Percentiles rank a stretch among this genome's conserved stretches.
Conservation (phyloP, 192 early-diverging fungal genomes). For the Physocladia obscura region DNA sequence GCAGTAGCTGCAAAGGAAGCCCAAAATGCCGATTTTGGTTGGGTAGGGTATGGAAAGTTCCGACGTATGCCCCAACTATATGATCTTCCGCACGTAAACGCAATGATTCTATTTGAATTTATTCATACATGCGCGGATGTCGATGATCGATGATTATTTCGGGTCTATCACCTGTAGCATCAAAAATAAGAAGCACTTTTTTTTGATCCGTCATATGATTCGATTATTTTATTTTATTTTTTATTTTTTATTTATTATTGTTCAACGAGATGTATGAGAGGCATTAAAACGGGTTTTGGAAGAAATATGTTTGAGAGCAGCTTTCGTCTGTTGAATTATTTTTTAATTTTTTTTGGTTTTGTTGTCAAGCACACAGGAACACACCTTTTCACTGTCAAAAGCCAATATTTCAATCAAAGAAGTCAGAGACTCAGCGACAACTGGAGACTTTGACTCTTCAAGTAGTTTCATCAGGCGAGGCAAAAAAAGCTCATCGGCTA, state of each 20-base stretch:
- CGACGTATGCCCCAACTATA: not conserved
- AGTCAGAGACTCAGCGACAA: slow-evolving; percentile 17
- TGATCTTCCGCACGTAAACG: not conserved
- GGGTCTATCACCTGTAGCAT: no score
- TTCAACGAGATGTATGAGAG: no score
- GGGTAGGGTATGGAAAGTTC: not conserved
- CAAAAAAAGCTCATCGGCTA: slow-evolving; percentile 28
- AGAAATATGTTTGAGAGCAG: slow-evolving; percentile 30
- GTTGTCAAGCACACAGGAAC: not conserved
- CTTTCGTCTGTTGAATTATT: slow-evolving; percentile 14
- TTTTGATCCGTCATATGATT: no score
- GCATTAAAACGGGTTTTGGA: no score
- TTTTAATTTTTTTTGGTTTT: not conserved
- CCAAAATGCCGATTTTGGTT: slow-evolving; percentile 1
- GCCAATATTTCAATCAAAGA: slow-evolving; percentile 33
- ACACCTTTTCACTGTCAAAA: slow-evolving; percentile 43
- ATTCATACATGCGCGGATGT: no score
- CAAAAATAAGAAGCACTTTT: no score
- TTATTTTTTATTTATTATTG: no score
- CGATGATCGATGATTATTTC: no score
- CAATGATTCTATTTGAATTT: slow-evolving; percentile 10
- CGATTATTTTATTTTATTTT: no score
- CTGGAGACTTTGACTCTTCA: slow-evolving; percentile 2
- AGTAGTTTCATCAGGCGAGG: not conserved
- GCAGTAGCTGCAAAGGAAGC: not conserved